Percentiles rank a stretch among this genome's conserved stretches.
Evolutionary conservation across 768 basidiomycete genomes (phyloP).

Genomic region (Leucocoprinus sp.): DNA sequence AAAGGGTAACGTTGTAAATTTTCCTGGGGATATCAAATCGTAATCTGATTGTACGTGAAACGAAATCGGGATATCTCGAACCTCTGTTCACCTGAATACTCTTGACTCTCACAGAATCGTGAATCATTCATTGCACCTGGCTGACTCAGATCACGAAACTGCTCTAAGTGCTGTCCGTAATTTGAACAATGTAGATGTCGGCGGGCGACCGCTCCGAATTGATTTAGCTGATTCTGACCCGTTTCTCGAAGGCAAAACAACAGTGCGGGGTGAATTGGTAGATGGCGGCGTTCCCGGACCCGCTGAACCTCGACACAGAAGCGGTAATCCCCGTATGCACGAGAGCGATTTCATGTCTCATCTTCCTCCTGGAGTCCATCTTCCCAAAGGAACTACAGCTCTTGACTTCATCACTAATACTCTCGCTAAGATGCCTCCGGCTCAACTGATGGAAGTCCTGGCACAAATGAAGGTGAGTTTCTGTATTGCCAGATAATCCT

Average conservation of each 20-base stretch:
- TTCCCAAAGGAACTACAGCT: constrained; percentile 62
- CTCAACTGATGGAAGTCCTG: constrained; percentile 85
- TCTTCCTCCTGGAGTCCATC: constrained; percentile 69
- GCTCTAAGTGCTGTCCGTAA: constrained; percentile 94
- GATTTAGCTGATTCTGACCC: constrained; percentile 93
- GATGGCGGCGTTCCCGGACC: constrained; percentile 56
- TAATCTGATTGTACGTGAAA: background rate
- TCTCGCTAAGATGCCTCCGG: constrained; percentile 75
- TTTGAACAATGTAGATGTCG: constrained; percentile 86
- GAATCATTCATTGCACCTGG: constrained; percentile 7
- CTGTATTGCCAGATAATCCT: too few relatives aligned
- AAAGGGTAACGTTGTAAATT: too few relatives aligned
- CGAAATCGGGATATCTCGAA: too few relatives aligned
- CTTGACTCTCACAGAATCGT: constrained; percentile 11
- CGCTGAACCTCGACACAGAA: constrained; percentile 44
- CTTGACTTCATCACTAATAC: constrained; percentile 82
- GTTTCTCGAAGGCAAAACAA: constrained; percentile 85
- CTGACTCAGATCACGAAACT: constrained; percentile 79
- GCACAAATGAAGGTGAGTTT: constrained; percentile 90
- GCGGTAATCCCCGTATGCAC: constrained; percentile 39
- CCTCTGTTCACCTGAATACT: too few relatives aligned
- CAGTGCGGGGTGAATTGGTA: constrained; percentile 73
- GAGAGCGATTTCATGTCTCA: constrained; percentile 47
- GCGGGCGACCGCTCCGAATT: constrained; percentile 87
- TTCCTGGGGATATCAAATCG: too few relatives aligned